Conservation (phyloP, 139 green algal species). For the Bryopsis sp. region DNA sequence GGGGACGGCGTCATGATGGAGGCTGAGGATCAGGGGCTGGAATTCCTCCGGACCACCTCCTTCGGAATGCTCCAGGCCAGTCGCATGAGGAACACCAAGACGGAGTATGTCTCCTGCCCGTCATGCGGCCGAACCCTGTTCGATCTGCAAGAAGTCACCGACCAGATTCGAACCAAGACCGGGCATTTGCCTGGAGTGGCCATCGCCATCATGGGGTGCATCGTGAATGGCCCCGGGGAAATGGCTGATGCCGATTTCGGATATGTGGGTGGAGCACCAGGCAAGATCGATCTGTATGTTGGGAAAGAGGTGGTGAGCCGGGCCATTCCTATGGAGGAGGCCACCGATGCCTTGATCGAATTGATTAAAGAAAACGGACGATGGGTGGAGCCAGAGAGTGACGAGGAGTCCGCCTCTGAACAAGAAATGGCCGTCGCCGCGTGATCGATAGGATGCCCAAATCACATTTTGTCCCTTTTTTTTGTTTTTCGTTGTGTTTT, state of each 20-base stretch:
- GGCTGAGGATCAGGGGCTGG: constrained; percentile 56
- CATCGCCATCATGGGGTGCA: constrained; percentile 99
- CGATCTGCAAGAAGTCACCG: constrained; percentile 97
- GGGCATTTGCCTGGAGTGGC: constrained; percentile 91
- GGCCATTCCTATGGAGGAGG: constrained; percentile 75
- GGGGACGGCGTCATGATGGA: constrained; percentile 92
- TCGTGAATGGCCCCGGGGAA: constrained; percentile 97
- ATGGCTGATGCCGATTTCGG: constrained; percentile 99
- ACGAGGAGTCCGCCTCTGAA: constrained; percentile 50
- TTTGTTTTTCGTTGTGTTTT: too few relatives aligned
- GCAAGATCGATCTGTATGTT: constrained; percentile 99
- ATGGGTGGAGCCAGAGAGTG: constrained; percentile 69
- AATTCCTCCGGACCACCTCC: constrained; percentile 81
- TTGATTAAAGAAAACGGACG: constrained; percentile 95
- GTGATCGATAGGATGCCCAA: too few relatives aligned
- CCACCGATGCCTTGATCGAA: constrained; percentile 84
- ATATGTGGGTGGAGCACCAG: constrained; percentile 49
- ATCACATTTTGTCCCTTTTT: too few relatives aligned
- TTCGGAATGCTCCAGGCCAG: constrained; percentile 95
- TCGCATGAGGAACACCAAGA: constrained; percentile 98
- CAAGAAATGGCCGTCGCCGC: constrained; percentile 22
- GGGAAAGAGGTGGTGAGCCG: constrained; percentile 95
- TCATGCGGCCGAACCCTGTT: constrained; percentile 97
- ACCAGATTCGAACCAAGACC: constrained; percentile 82
- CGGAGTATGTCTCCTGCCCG: constrained; percentile 96